phyloP scores from a whole-genome alignment of 2,329 filamentous ascomycete genomes.

The Cytospora paraplurivora region DNA sequence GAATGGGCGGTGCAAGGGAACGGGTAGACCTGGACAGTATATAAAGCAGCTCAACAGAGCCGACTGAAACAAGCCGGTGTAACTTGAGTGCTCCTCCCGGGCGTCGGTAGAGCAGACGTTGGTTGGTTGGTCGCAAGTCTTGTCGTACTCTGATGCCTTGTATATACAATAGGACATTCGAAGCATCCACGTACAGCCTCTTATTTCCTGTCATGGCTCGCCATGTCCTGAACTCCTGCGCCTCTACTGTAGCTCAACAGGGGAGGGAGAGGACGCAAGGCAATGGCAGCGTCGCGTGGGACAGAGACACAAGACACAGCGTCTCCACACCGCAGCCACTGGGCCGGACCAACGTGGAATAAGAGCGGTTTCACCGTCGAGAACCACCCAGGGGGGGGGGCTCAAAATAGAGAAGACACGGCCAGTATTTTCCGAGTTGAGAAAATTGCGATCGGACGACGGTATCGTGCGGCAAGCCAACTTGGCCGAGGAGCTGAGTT shows the following conservation, averaged over 20 bases:
- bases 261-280: slow-evolving; percentile 14
- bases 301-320: slow-evolving; percentile 24
- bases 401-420: not conserved
- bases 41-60: slow-evolving; percentile 26
- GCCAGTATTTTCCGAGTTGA: not conserved
- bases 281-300: slow-evolving; percentile 22
- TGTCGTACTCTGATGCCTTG: slow-evolving; percentile 25
- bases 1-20: slow-evolving; percentile 21
- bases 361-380: slow-evolving; percentile 1
- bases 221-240: slow-evolving; percentile 8
- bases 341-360: slow-evolving; percentile 19
- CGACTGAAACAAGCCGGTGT: slow-evolving; percentile 31
- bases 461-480: slow-evolving; percentile 6
- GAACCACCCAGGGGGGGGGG: not conserved
- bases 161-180: slow-evolving; percentile 8
- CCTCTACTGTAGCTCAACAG: slow-evolving; percentile 4
- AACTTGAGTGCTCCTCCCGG: slow-evolving; percentile 25
- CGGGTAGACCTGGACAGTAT: slow-evolving; percentile 28
- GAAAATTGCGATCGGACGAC: not conserved
- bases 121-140: slow-evolving; percentile 28
- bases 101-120: slow-evolving; percentile 23
- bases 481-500: slow-evolving; percentile 6
- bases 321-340: slow-evolving; percentile 22
- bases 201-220: slow-evolving; percentile 4
- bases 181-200: slow-evolving; percentile 13